A percentile compares a stretch with the other conserved stretches of the same genome.
Evolutionary conservation across 2,329 filamentous ascomycete genomes (phyloP).

Genomic region (Onygenales sp.): DNA sequence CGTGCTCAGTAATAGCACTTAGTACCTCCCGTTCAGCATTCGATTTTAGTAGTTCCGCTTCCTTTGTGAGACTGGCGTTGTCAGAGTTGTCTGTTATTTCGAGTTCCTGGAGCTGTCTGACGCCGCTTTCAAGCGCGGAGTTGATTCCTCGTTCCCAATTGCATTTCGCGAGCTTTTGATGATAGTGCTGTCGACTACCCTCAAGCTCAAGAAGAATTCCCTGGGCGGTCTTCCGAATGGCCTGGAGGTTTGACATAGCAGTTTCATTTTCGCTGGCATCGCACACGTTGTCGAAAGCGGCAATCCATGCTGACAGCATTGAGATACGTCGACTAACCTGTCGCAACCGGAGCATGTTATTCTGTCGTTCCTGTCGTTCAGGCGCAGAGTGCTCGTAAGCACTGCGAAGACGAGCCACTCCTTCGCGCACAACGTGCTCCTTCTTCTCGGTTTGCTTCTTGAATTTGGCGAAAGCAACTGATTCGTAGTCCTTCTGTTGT

Average conservation of each 20-base stretch:
- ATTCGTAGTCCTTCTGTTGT: conserved; percentile 83
- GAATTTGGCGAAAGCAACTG: conserved; percentile 75
- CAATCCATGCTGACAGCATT: conserved; percentile 84
- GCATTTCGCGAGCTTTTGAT: conserved; percentile 68
- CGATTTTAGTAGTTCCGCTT: conserved; percentile 76
- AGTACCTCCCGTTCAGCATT: conserved; percentile 75
- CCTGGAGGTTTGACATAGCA: conserved; percentile 54
- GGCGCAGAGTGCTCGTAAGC: conserved; percentile 72
- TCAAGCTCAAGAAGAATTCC: conserved; percentile 86
- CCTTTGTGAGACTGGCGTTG: conserved; percentile 61
- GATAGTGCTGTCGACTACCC: conserved; percentile 79
- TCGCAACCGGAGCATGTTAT: conserved; percentile 70
- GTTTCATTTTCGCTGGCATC: conserved; percentile 61
- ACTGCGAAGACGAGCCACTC: conserved; percentile 64
- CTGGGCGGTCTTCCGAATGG: conserved; percentile 78
- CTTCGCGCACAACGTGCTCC: conserved; percentile 65
- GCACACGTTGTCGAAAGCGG: conserved; percentile 76
- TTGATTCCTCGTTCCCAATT: conserved; percentile 86
- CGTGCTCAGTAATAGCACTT: conserved; percentile 68
- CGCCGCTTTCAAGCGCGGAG: conserved; percentile 74
- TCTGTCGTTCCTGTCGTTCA: conserved; percentile 70
- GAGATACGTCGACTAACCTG: conserved; percentile 77
- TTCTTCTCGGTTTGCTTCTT: conserved; percentile 83
- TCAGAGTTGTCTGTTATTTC: conserved; percentile 59
- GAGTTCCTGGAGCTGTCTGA: conserved; percentile 66